phyloP scores from a whole-genome alignment of 495 filamentous ascomycete species.

The Penicillium verhagenii region DNA sequence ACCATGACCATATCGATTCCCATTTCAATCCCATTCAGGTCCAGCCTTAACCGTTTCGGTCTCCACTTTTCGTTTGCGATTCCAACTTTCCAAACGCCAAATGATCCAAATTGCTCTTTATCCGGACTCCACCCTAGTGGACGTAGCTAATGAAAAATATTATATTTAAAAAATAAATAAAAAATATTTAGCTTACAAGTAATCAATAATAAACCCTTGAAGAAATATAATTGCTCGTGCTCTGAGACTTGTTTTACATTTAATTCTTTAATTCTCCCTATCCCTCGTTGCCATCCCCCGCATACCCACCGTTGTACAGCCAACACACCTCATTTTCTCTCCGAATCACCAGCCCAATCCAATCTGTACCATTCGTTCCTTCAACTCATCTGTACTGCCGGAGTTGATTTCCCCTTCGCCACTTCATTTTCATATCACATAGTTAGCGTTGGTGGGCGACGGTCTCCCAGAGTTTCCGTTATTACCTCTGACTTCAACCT shows the following conservation, averaged over 20 bases:
- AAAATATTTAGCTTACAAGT: neutral
- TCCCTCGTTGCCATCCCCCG: slow-evolving; percentile 5
- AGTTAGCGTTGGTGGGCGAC: neutral
- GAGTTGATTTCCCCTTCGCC: neutral
- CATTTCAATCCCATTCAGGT: too few relatives aligned
- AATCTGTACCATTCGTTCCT: too few relatives aligned
- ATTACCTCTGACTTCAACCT: too few relatives aligned
- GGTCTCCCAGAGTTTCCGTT: too few relatives aligned
- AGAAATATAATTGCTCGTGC: neutral
- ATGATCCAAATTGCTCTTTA: too few relatives aligned
- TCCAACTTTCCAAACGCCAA: too few relatives aligned
- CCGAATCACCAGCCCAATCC: neutral
- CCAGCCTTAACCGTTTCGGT: too few relatives aligned
- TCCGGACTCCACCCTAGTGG: too few relatives aligned
- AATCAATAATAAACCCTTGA: neutral
- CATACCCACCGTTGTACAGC: slow-evolving; percentile 11
- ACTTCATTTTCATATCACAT: neutral
- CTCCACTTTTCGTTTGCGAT: too few relatives aligned
- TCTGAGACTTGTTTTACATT: neutral
- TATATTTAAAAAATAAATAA: neutral
- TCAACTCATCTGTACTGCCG: too few relatives aligned
- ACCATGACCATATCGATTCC: too few relatives aligned
- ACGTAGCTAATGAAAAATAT: too few relatives aligned
- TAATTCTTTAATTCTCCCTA: neutral
- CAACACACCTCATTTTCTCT: slow-evolving; percentile 1